phyloP scores from a whole-genome alignment of 2,329 filamentous ascomycete genomes.

The Pseudocercospora cruenta region DNA sequence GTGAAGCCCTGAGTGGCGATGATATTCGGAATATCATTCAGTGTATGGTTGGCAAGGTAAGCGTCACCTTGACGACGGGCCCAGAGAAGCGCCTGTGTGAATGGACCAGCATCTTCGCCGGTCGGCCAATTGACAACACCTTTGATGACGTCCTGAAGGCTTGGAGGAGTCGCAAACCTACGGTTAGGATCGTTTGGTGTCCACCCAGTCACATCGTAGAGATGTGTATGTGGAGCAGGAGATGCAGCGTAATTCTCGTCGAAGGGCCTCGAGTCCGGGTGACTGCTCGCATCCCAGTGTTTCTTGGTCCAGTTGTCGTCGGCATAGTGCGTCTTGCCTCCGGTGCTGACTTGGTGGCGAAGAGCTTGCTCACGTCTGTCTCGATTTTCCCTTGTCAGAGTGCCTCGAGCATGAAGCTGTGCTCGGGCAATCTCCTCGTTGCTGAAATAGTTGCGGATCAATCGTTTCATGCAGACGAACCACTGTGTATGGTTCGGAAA shows the following conservation, averaged over 20 bases:
- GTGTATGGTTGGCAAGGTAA: neutral
- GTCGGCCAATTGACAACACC: conserved; percentile 17
- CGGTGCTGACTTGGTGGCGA: neutral
- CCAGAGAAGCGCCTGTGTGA: conserved; percentile 17
- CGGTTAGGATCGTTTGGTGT: neutral
- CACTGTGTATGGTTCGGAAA: conserved; percentile 11
- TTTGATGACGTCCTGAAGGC: conserved; percentile 5
- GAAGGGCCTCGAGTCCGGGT: conserved; percentile 5
- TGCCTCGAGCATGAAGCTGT: conserved; percentile 16
- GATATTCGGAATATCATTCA: conserved; percentile 7
- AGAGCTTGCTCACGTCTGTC: conserved; percentile 4
- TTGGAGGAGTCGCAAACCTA: neutral
- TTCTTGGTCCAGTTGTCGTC: neutral
- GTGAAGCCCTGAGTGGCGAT: neutral
- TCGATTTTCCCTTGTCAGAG: neutral
- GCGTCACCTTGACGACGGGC: conserved; percentile 1
- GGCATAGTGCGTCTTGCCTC: neutral
- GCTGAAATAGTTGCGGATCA: conserved; percentile 16
- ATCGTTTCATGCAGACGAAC: neutral
- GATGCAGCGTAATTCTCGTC: neutral
- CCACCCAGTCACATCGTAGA: neutral
- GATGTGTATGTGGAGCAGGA: neutral
- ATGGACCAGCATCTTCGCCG: conserved; percentile 13
- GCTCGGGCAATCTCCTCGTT: conserved; percentile 14
- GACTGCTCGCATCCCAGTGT: neutral